These are phyloP conservation scores for Beauveria australis DNA, from an alignment of 2,329 filamentous ascomycete genomes.

Conservation along the genomic window DNA sequence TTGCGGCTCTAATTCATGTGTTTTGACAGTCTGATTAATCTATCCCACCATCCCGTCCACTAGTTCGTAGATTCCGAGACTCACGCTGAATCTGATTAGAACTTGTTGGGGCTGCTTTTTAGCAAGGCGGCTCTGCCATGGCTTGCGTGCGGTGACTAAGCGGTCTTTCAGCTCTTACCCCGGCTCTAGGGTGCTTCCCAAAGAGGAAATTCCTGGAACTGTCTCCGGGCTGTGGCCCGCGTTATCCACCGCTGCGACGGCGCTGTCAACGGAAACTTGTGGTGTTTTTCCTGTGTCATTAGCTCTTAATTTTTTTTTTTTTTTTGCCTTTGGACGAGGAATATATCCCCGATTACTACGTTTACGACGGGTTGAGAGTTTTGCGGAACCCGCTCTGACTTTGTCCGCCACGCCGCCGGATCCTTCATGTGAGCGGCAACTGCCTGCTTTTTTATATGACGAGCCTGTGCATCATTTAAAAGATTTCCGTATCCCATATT, in stretches of 20 bases:
- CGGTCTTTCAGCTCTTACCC: background rate
- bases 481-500: too few relatives aligned
- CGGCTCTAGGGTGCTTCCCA: background rate
- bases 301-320: background rate
- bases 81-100: background rate
- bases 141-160: background rate
- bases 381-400: background rate
- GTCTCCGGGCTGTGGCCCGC: background rate
- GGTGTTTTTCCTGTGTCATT: background rate
- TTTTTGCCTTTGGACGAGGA: background rate
- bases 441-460: too few relatives aligned
- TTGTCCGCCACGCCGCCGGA: too few relatives aligned
- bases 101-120: too few relatives aligned
- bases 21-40: background rate
- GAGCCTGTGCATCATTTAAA: too few relatives aligned
- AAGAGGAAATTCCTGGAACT: background rate
- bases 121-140: too few relatives aligned
- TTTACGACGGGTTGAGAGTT: background rate
- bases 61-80: background rate
- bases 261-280: background rate
- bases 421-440: too few relatives aligned
- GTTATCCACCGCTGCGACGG: background rate
- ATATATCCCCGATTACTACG: background rate
- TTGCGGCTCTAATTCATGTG: too few relatives aligned
- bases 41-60: background rate